Percentiles rank a stretch among this genome's conserved stretches.
These are phyloP conservation scores for Avicennia marina DNA, from an alignment of 257 asterid genomes.

Conservation along the genomic window DNA sequence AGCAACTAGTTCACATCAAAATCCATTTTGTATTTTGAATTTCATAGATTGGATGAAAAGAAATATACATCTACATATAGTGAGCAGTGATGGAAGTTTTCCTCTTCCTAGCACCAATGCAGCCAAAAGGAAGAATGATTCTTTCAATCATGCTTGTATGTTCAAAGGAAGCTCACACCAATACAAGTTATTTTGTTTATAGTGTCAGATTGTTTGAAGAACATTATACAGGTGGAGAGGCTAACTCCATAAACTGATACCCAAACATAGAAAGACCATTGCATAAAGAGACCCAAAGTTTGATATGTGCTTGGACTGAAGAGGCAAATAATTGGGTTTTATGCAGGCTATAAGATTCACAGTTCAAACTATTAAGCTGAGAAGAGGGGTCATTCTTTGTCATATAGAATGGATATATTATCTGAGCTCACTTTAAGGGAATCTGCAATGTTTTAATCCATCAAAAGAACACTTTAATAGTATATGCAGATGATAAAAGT, in stretches of 20 bases:
- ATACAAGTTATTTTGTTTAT: background rate
- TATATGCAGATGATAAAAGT: background rate
- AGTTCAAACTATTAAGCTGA: slow-evolving; percentile 3
- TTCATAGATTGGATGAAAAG: too few relatives aligned
- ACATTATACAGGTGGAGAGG: background rate
- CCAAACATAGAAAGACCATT: background rate
- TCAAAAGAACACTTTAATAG: background rate
- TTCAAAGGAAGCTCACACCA: background rate
- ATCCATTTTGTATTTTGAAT: too few relatives aligned
- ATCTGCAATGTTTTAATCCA: slow-evolving; percentile 12
- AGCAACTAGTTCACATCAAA: too few relatives aligned
- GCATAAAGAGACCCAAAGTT: slow-evolving; percentile 2
- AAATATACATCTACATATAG: too few relatives aligned
- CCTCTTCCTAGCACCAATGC: too few relatives aligned
- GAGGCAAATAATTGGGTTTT: background rate
- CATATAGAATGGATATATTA: background rate
- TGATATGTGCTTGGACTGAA: too few relatives aligned
- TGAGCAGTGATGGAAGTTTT: too few relatives aligned
- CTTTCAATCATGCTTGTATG: background rate
- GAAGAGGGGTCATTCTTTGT: slow-evolving; percentile 11
- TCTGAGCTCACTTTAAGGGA: background rate
- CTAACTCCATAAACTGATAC: slow-evolving; percentile 11
- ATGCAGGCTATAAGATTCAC: background rate
- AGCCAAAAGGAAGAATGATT: too few relatives aligned
- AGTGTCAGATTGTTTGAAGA: background rate